These are phyloP conservation scores for Pestalotiopsis sp. DNA, from an alignment of 2,329 filamentous ascomycete species.

Conservation along the genomic window DNA sequence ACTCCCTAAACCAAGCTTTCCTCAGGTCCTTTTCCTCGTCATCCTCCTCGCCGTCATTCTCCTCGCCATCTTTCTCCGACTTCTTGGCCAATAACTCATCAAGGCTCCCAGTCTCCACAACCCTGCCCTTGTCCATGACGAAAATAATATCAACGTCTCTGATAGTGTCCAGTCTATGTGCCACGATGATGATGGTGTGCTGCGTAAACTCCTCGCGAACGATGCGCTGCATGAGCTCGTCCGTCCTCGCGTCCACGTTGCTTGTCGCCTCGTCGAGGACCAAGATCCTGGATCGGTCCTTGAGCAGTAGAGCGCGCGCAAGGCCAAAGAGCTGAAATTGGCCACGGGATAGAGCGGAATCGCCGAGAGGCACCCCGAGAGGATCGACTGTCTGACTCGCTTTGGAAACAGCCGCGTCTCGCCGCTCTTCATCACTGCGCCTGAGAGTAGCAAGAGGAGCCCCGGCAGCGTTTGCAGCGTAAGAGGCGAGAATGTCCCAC, in stretches of 20 bases:
- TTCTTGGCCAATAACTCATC: background rate
- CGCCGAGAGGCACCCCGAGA: background rate
- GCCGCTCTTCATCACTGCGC: no score
- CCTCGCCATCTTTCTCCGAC: no score
- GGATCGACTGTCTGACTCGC: no score
- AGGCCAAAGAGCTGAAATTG: background rate
- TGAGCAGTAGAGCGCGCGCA: background rate
- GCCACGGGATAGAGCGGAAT: background rate
- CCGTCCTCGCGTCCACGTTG: background rate
- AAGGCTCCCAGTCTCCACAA: background rate
- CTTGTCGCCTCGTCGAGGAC: conserved; percentile 8
- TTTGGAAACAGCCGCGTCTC: no score
- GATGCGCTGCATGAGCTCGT: background rate
- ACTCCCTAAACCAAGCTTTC: no score
- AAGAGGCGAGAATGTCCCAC: no score
- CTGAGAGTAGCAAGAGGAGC: no score
- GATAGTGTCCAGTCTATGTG: conserved; percentile 5
- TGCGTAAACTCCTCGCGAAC: background rate
- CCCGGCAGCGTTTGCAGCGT: no score
- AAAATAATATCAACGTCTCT: background rate
- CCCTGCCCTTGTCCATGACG: conserved; percentile 2
- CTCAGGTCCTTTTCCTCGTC: no score
- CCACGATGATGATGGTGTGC: conserved; percentile 4
- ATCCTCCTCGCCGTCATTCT: no score
- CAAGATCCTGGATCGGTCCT: background rate